A percentile compares a stretch with the other conserved stretches of the same genome.
phyloP scores from a whole-genome alignment of 1,139 yeast species.

The Pichia sp. region DNA sequence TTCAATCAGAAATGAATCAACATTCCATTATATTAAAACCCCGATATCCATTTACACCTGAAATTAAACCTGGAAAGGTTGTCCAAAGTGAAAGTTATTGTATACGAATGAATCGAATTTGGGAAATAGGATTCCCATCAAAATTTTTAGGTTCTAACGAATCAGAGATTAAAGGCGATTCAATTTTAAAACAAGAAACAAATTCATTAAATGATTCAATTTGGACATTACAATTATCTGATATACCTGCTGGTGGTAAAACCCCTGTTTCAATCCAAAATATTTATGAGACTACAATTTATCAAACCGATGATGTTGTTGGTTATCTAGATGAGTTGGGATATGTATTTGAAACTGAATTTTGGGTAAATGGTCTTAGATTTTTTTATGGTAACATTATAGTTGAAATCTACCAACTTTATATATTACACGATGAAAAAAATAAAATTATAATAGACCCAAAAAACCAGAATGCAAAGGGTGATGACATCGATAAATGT shows the following conservation, averaged over 20 bases:
- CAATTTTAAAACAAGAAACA: constrained; percentile 13
- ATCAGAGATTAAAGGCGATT: constrained; percentile 12
- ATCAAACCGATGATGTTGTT: constrained; percentile 28
- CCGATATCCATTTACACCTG: constrained; percentile 30
- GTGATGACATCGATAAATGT: background rate
- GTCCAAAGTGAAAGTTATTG: constrained; percentile 30
- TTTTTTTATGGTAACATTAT: constrained; percentile 60
- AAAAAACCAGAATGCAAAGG: constrained; percentile 28
- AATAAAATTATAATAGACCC: constrained; percentile 11
- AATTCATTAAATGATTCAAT: constrained; percentile 22
- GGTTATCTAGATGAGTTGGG: constrained; percentile 57
- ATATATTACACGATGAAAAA: constrained; percentile 22
- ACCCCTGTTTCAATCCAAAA: constrained; percentile 62
- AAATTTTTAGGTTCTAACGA: background rate
- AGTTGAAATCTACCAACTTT: constrained; percentile 52
- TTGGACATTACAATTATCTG: constrained; percentile 69
- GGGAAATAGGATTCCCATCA: constrained; percentile 17
- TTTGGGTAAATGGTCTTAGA: constrained; percentile 58
- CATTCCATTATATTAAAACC: constrained; percentile 30
- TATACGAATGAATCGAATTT: constrained; percentile 27
- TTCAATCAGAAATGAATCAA: constrained; percentile 21
- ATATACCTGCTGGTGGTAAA: constrained; percentile 84
- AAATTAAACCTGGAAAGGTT: constrained; percentile 27
- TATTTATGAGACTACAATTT: constrained; percentile 58
- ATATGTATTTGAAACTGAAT: constrained; percentile 59